Evolutionary conservation across 106 monocot species (phyloP), one percentile per base, ranked within the genome.

Genomic region (Cymbidium sinense): DNA sequence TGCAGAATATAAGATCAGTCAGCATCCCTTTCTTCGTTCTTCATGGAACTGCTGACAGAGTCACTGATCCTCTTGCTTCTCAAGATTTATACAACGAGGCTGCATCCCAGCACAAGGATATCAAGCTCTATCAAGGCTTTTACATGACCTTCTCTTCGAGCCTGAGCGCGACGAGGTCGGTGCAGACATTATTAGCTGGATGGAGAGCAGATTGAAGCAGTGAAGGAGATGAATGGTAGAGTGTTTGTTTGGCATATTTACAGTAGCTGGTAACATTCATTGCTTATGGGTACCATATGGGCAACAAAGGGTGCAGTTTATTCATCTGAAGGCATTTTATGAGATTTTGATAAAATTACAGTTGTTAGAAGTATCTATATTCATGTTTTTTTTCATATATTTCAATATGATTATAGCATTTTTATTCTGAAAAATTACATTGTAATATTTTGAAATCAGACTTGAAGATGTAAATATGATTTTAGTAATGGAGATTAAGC

Each of bases 81-180:
- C 87, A 83, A 67, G 87, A 91, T 50, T 75, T 96, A 25, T 94
- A 90, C 73, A 77, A 86, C n/a, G 85, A 82, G 25, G 94, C 96
- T 28, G 70, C 94, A 4, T 96, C 96, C 0, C 30, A 15, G 9
- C 75, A 88, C 82, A 96, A 96, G 81, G 77, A 86, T 55, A 85
- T 96, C 27, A 91, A 82, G 73, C 91, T 96, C n/a, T 96, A 96
- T 6, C 88, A 96, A 2, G 96, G 96, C 13, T 94, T 77, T 81
- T 94, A 39, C 96, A 96, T 36, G 96, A 96, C 61, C 89, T 96
- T 21, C 91, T 96, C 64, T 96, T 96, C 29, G 96, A 96, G 77
- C 96, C 94, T 0, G 96, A 96, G 80, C 79, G 86, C 0, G 89
- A 91, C 31, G 88, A 87, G 34, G 79, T 96, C 10, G 87, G 75